Conservation (phyloP, 176 grass and related monocot genomes). For the Avena insularis region DNA sequence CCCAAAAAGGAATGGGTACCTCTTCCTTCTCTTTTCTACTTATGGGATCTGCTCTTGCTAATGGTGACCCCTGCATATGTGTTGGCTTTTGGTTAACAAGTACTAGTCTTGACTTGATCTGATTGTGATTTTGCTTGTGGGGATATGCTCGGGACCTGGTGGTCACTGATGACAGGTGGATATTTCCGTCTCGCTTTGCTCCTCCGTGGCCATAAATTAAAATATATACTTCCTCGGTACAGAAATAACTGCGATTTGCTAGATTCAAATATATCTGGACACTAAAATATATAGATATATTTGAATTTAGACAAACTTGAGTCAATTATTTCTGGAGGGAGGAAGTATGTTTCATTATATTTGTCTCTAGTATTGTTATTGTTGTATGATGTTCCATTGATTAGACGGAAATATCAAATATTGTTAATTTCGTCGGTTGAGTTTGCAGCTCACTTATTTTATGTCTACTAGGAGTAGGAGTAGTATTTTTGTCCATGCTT, state of each 20-base stretch:
- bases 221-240: background rate
- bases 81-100: slow-evolving; percentile 33
- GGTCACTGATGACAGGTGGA: slow-evolving; percentile 37
- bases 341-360: background rate
- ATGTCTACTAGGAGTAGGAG: background rate
- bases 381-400: background rate
- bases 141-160: background rate
- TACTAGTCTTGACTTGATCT: slow-evolving; percentile 4
- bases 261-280: too few relatives aligned
- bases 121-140: slow-evolving; percentile 32
- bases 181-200: slow-evolving; percentile 24
- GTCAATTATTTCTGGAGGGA: too few relatives aligned
- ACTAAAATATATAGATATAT: too few relatives aligned
- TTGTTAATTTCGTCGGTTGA: background rate
- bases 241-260: too few relatives aligned
- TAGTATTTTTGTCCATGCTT: background rate
- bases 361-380: background rate
- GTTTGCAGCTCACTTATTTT: background rate
- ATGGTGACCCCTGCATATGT: slow-evolving; percentile 33
- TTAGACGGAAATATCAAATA: too few relatives aligned
- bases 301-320: too few relatives aligned
- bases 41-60: slow-evolving; percentile 32
- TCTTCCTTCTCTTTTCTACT: slow-evolving; percentile 7
- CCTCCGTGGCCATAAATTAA: background rate
- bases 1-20: slow-evolving; percentile 37